These are phyloP conservation scores for Entophlyctis luteolus DNA, from an alignment of 192 early-diverging fungal species.

Conservation along the genomic window DNA sequence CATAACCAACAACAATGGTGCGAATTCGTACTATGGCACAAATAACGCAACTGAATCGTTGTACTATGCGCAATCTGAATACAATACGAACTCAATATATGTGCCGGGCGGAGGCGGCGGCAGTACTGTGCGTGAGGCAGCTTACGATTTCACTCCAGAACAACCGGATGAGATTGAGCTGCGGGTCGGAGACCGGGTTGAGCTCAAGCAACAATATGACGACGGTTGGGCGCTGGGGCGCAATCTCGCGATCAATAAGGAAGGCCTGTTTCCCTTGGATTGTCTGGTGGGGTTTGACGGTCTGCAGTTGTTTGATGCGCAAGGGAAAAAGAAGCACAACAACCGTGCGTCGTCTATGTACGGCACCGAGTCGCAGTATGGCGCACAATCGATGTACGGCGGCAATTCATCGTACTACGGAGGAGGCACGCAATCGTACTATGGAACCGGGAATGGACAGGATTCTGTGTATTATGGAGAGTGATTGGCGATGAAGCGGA, in stretches of 20 bases:
- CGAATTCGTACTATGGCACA: background rate
- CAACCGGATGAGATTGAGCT: constrained; percentile 1
- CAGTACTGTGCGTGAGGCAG: background rate
- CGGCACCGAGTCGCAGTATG: constrained; percentile 2
- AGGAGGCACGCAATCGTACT: background rate
- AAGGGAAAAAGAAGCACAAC: background rate
- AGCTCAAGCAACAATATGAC: background rate
- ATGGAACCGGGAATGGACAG: background rate
- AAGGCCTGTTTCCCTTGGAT: constrained; percentile 47
- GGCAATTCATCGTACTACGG: constrained; percentile 9
- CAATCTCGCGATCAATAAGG: constrained; percentile 45
- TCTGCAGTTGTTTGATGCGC: background rate
- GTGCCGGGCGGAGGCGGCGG: background rate
- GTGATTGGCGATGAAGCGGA: no score
- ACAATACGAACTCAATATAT: background rate
- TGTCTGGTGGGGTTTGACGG: background rate
- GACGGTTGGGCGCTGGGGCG: constrained; percentile 28
- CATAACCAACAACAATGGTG: background rate
- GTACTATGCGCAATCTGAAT: background rate
- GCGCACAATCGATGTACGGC: background rate
- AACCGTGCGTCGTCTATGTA: constrained; percentile 9
- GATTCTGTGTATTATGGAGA: constrained; percentile 4
- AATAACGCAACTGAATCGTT: background rate
- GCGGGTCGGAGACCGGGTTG: background rate
- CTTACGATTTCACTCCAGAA: constrained; percentile 1